Evolutionary conservation across 2,329 filamentous ascomycete genomes (phyloP).

Genomic region (Metarhizium anisopliae): DNA sequence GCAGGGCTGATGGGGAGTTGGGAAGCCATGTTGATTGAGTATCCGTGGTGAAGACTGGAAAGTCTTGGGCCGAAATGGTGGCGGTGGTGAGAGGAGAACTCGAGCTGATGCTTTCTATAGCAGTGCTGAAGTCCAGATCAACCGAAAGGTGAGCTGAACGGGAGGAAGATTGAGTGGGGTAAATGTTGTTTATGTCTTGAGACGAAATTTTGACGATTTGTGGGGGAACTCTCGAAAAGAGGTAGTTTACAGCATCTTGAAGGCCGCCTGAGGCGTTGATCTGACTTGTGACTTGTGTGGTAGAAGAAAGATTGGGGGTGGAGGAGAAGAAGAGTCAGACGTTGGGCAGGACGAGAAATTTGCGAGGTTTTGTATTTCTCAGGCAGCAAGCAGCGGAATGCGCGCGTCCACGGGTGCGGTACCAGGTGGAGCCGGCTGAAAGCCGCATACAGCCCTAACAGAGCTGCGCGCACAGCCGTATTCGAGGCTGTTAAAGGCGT

Average conservation of each 20-base stretch:
- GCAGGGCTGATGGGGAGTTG: conserved; percentile 55
- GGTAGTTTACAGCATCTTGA: conserved; percentile 52
- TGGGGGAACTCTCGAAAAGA: conserved; percentile 27
- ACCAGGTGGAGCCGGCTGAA: conserved; percentile 2
- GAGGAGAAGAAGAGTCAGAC: conserved; percentile 18
- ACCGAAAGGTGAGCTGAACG: conserved; percentile 46
- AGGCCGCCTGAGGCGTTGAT: conserved; percentile 28
- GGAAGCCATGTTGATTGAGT: conserved; percentile 72
- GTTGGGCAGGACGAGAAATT: conserved; percentile 12
- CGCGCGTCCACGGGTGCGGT: conserved; percentile 8
- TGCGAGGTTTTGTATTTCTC: conserved; percentile 35
- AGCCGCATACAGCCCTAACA: conserved; percentile 3
- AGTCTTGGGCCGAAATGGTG: conserved; percentile 58
- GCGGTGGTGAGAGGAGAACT: conserved; percentile 45
- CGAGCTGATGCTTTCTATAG: conserved; percentile 47
- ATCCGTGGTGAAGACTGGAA: conserved; percentile 76
- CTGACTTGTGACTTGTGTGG: conserved; percentile 20
- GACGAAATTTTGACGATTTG: conserved; percentile 46
- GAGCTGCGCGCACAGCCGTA: neutral
- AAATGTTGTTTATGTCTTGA: conserved; percentile 26
- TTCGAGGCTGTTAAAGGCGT: conserved; percentile 1
- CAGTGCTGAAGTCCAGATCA: conserved; percentile 60
- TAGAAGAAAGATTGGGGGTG: conserved; percentile 24
- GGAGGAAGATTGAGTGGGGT: conserved; percentile 37
- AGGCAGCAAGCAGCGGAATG: conserved; percentile 30